Evolutionary conservation across 495 filamentous ascomycete species (phyloP).

Genomic region (Tuber indicum): DNA sequence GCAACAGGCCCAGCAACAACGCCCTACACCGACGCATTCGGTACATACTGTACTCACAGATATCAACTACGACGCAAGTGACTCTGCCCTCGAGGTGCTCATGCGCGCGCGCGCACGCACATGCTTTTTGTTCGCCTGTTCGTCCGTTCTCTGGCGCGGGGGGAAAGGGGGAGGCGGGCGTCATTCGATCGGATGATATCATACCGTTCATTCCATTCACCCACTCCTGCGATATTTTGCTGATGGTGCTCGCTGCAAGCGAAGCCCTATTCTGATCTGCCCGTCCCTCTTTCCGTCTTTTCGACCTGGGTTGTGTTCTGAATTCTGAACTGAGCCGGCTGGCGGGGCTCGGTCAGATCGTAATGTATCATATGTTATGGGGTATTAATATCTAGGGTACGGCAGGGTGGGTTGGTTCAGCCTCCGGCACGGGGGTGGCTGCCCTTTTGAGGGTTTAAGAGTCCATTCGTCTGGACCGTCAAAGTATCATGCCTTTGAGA

Average conservation of each 20-base stretch:
- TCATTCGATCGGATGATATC: background rate
- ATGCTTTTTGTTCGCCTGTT: background rate
- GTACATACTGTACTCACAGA: background rate
- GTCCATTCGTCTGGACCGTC: background rate
- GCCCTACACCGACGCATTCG: background rate
- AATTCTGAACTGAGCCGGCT: background rate
- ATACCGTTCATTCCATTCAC: background rate
- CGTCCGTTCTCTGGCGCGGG: background rate
- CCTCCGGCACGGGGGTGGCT: background rate
- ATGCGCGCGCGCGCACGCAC: background rate
- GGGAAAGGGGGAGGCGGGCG: background rate
- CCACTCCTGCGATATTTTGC: background rate
- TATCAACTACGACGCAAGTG: background rate
- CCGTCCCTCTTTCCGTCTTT: background rate
- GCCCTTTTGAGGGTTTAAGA: background rate
- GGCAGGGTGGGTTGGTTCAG: background rate
- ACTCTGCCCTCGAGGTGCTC: background rate
- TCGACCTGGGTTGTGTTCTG: background rate
- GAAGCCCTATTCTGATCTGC: background rate
- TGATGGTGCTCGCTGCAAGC: background rate
- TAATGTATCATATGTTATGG: background rate
- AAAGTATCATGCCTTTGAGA: background rate
- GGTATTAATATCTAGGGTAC: background rate
- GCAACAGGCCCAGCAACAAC: too few species aligned
- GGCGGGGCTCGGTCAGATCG: background rate